Percentiles rank a stretch among this genome's conserved stretches.
phyloP scores from a whole-genome alignment of 495 filamentous ascomycete genomes.

The Rostrohypoxylon terebratum region DNA sequence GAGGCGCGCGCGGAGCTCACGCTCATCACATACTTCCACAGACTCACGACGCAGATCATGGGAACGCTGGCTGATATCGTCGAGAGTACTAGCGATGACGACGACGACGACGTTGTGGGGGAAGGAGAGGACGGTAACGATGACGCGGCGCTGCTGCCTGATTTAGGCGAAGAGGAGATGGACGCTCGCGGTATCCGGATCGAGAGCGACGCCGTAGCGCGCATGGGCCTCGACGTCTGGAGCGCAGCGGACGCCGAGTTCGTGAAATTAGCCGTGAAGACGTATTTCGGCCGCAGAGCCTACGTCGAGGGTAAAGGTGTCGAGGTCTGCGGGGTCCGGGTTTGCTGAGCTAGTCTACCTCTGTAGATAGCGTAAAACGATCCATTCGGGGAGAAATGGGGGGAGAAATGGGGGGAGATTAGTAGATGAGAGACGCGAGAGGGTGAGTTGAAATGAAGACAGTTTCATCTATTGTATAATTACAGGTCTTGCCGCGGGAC shows the following conservation, averaged over 20 bases:
- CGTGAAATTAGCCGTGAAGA: constrained; percentile 70
- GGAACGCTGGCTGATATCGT: constrained; percentile 75
- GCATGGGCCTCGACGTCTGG: constrained; percentile 91
- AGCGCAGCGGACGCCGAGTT: constrained; percentile 81
- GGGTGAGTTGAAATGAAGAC: neutral
- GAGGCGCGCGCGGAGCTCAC: constrained; percentile 71
- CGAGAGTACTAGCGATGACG: constrained; percentile 66
- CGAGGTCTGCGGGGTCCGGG: constrained; percentile 82
- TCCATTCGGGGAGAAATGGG: neutral
- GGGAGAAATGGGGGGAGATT: neutral
- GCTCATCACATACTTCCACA: constrained; percentile 91
- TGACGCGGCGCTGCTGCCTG: constrained; percentile 23
- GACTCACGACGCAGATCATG: constrained; percentile 79
- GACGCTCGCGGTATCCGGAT: constrained; percentile 64
- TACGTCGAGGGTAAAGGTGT: constrained; percentile 77
- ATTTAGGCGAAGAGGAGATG: constrained; percentile 50
- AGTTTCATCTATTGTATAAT: constrained; percentile 11
- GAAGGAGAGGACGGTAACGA: constrained; percentile 44
- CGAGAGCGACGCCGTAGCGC: constrained; percentile 74
- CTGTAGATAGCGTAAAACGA: no score
- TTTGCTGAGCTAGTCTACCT: constrained; percentile 63
- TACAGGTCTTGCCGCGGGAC: neutral
- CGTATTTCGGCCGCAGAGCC: constrained; percentile 79
- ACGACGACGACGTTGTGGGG: constrained; percentile 57
- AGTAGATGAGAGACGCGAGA: neutral